A percentile compares a stretch with the other conserved stretches of the same genome.
Evolutionary conservation across 345 rosid genomes (phyloP).

Genomic region (Citrus mangshanensis): DNA sequence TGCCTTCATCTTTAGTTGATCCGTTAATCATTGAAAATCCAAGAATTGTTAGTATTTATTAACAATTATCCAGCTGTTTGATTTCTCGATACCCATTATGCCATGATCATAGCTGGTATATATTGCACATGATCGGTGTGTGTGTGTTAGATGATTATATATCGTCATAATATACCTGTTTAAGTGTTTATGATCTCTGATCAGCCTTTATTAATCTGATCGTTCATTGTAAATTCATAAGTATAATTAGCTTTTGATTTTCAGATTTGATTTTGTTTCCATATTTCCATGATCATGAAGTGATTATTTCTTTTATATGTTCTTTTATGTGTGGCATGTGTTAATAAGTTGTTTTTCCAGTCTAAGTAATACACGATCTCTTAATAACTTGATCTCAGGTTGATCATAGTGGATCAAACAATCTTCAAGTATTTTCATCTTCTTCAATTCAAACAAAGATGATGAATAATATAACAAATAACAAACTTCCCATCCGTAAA

Average conservation of each 20-base stretch:
- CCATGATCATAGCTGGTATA: not conserved
- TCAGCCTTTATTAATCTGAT: not conserved
- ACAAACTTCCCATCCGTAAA: not conserved
- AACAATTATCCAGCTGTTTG: not conserved
- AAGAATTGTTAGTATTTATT: not conserved
- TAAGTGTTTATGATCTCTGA: not conserved
- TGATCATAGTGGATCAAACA: conserved; percentile 4
- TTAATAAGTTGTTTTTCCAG: not conserved
- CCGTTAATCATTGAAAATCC: not conserved
- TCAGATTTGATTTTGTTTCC: no score
- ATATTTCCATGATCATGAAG: not conserved
- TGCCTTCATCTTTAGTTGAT: not conserved
- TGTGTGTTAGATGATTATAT: no score
- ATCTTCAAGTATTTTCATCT: conserved; percentile 8
- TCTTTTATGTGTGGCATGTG: no score
- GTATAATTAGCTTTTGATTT: not conserved
- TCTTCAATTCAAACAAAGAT: conserved; percentile 1
- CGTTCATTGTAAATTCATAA: not conserved
- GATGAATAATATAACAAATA: not conserved
- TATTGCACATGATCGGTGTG: not conserved
- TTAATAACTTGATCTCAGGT: conserved; percentile 10
- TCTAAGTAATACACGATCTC: not conserved
- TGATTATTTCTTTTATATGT: no score
- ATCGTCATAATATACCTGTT: not conserved
- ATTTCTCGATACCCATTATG: not conserved